Conservation (phyloP, 768 basidiomycete species). For the Scleroderma citrinum region DNA sequence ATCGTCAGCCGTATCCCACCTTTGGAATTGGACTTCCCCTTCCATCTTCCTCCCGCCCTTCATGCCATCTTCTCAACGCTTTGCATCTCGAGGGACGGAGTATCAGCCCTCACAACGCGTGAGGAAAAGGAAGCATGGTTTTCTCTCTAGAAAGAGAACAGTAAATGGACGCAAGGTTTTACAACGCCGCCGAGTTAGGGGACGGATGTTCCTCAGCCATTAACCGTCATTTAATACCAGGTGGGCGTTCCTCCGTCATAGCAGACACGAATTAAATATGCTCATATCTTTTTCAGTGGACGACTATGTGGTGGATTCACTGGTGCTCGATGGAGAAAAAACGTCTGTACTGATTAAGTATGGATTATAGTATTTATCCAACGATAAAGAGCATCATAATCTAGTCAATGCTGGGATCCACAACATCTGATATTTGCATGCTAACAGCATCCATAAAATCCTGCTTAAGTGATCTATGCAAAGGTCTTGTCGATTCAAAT, state of each 20-base stretch:
- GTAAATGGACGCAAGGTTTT: conserved; percentile 70
- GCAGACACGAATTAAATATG: not conserved
- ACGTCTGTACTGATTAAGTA: too few relatives aligned
- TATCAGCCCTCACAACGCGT: conserved; percentile 96
- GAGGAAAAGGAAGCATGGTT: conserved; percentile 90
- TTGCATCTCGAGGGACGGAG: conserved; percentile 71
- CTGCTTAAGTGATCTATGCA: conserved; percentile 10
- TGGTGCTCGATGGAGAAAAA: too few relatives aligned
- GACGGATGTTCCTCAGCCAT: conserved; percentile 76
- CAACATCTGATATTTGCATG: conserved; percentile 4
- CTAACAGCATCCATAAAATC: conserved; percentile 10
- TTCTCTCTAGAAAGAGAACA: conserved; percentile 68
- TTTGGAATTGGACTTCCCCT: conserved; percentile 19
- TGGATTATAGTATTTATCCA: too few relatives aligned
- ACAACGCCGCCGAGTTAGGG: conserved; percentile 62
- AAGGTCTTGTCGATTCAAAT: not conserved
- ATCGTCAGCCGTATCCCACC: not conserved
- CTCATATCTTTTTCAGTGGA: too few relatives aligned
- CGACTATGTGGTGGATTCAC: too few relatives aligned
- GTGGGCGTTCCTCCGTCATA: too few relatives aligned
- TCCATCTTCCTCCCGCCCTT: conserved; percentile 11
- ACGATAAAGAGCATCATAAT: too few relatives aligned
- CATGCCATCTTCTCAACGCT: conserved; percentile 37
- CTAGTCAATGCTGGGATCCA: not conserved
- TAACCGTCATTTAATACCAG: conserved; percentile 31